Base-by-base conservation (phyloP, 2,329 filamentous ascomycete species). In the Macrophomina pseudophaseolina region DNA sequence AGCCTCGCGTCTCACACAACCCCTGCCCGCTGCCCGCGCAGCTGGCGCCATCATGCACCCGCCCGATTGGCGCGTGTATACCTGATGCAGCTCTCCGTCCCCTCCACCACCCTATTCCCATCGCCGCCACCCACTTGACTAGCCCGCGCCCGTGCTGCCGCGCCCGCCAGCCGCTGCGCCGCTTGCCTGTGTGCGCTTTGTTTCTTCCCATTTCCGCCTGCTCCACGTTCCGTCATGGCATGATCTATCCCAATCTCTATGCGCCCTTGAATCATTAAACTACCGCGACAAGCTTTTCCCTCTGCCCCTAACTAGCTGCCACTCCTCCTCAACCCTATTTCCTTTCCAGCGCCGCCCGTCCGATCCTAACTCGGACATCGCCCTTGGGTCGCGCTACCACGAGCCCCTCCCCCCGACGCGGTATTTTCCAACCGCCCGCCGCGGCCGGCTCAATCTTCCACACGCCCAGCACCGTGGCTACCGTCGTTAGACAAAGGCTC, bases 291-390 rank as follows among this genome's bases (percentile, higher is more conserved):
- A 64, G 60, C 60, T 53, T 56, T 56, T 23, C 30, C 46, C 38
- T 2, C 11, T 65, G 9, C 53, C 42, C 51, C 51, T 65, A 54
- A 44, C 49, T 18, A 44, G 38, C 38, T 18, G 18, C 48, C 23
- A 44, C 35, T 16, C 9, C 35, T 16, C 9, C 18, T 32, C 49
- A 44, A 33, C 38, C 51, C 63, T 65, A 56, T 48, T 66, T 51
- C 38, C 54, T 42, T 38, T 30, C 64, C 51, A 69, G 56, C 67
- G 78, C 73, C 63, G 75, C 70, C 67, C 80, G 76, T 62, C 78
- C 83, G 63, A 90, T 79, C 73, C 82, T 83, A 3, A 88, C 87
- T 63, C 83, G 81, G 7, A 87, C 76, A 70, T 88, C 84, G 14
- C 78, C 78, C 52, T 75, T 80, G 9, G 87, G 87, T 66, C 81